Evolutionary conservation across 176 grass and related monocot species (phyloP).

Genomic region (Cocos nucifera): DNA sequence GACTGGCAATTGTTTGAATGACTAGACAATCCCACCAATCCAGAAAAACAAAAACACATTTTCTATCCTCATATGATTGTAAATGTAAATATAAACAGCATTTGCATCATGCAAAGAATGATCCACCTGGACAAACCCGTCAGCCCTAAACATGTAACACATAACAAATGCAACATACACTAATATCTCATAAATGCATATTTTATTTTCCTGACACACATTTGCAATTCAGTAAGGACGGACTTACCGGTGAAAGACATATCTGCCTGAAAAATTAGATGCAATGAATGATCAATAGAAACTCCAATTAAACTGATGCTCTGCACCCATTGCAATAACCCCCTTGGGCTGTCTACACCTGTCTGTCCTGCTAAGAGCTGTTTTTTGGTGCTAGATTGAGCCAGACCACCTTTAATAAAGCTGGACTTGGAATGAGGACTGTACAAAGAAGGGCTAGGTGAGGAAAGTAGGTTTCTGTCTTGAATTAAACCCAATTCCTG

Average conservation of each 20-base stretch:
- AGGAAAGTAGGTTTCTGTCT: conserved; percentile 78
- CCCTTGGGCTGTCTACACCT: conserved; percentile 53
- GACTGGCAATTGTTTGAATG: too few species aligned
- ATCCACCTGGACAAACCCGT: too few species aligned
- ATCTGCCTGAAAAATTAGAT: conserved; percentile 70
- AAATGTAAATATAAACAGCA: too few species aligned
- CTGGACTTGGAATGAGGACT: conserved; percentile 76
- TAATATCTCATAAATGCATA: too few species aligned
- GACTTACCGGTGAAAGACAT: conserved; percentile 49
- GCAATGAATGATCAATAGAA: conserved; percentile 68
- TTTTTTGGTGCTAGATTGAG: conserved; percentile 66
- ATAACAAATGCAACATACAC: too few species aligned
- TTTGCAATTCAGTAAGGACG: too few species aligned
- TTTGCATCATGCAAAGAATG: too few species aligned
- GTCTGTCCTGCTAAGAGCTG: conserved; percentile 63
- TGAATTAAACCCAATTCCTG: conserved; percentile 77
- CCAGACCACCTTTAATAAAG: conserved; percentile 62
- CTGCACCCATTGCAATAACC: conserved; percentile 69
- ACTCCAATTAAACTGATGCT: conserved; percentile 90
- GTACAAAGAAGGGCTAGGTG: conserved; percentile 63
- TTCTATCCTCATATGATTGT: too few species aligned
- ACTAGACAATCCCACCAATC: too few species aligned
- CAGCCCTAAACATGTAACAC: too few species aligned
- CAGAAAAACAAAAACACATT: too few species aligned
- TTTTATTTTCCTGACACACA: too few species aligned